Evolutionary conservation across 805 yeast genomes (phyloP).

Genomic region (Wickerhamomyces alni): DNA sequence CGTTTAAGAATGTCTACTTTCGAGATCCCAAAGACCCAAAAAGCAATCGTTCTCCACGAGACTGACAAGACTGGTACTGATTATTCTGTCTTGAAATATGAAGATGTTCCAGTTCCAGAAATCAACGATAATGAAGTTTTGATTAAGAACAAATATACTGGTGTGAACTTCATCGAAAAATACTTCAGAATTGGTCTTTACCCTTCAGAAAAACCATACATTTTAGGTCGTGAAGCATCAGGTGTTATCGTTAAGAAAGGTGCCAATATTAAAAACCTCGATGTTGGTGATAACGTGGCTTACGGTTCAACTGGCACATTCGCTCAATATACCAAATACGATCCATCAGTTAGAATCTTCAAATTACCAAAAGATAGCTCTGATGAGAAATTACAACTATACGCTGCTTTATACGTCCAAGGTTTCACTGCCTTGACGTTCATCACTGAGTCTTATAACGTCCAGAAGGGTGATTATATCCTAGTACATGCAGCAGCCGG

Average conservation of each 20-base stretch:
- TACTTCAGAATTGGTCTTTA: constrained; percentile 81
- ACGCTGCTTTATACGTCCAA: constrained; percentile 60
- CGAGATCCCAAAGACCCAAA: constrained; percentile 49
- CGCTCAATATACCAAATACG: constrained; percentile 64
- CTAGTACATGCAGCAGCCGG: constrained; percentile 94
- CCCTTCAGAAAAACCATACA: constrained; percentile 52
- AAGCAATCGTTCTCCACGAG: constrained; percentile 48
- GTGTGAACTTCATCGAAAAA: constrained; percentile 77
- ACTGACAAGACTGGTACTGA: constrained; percentile 42
- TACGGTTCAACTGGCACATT: constrained; percentile 49
- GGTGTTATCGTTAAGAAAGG: constrained; percentile 70
- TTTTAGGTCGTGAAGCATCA: constrained; percentile 69
- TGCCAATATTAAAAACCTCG: constrained; percentile 41
- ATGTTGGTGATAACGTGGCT: constrained; percentile 68
- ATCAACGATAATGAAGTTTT: constrained; percentile 52
- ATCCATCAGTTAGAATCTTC: constrained; percentile 29
- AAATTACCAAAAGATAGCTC: constrained; percentile 43
- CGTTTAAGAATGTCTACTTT: constrained; percentile 14
- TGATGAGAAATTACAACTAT: constrained; percentile 45
- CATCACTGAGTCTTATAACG: constrained; percentile 56
- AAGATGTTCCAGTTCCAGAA: constrained; percentile 51
- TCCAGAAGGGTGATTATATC: constrained; percentile 63
- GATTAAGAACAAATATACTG: constrained; percentile 69
- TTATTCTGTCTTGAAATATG: constrained; percentile 43
- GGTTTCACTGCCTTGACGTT: constrained; percentile 79